phyloP scores from a whole-genome alignment of 2,329 filamentous ascomycete species.

The Chrysoporthe austroafricana region DNA sequence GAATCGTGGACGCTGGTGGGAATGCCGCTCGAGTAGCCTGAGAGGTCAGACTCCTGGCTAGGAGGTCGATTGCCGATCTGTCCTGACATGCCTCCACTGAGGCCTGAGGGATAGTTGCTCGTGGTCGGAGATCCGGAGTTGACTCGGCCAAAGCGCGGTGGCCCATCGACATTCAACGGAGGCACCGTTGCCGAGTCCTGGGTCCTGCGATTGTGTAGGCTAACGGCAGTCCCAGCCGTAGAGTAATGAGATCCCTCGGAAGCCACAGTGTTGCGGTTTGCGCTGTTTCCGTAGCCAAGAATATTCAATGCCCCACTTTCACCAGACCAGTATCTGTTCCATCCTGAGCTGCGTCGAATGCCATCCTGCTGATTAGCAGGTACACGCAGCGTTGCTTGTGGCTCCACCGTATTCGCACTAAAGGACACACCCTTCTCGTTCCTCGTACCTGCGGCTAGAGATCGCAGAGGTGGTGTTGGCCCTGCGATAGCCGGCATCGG shows the following conservation, averaged over 20 bases:
- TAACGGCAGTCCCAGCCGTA: constrained; percentile 34
- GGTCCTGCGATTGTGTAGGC: constrained; percentile 50
- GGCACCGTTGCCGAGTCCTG: constrained; percentile 72
- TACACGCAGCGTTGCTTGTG: constrained; percentile 41
- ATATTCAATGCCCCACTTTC: constrained; percentile 68
- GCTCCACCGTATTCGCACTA: constrained; percentile 39
- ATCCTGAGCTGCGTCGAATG: constrained; percentile 68
- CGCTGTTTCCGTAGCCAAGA: constrained; percentile 58
- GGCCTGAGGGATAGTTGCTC: constrained; percentile 57
- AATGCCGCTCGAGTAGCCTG: constrained; percentile 66
- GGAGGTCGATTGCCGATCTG: constrained; percentile 60
- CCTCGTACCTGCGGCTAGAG: constrained; percentile 35
- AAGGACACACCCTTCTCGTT: constrained; percentile 49
- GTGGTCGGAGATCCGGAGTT: constrained; percentile 72
- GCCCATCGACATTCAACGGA: constrained; percentile 66
- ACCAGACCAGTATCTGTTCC: constrained; percentile 79
- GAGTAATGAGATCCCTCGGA: constrained; percentile 65
- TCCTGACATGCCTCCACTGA: constrained; percentile 62
- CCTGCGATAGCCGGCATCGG: constrained; percentile 55
- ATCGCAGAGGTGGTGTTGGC: constrained; percentile 21
- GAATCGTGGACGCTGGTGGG: constrained; percentile 65
- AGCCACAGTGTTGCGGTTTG: constrained; percentile 54
- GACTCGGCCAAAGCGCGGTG: constrained; percentile 67
- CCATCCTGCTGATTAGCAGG: constrained; percentile 44
- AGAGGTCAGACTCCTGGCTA: constrained; percentile 52